Percentiles rank a stretch among this genome's conserved stretches.
Evolutionary conservation across 306 rosid genomes (phyloP).

Genomic region (Vigna reflexopilosa): DNA sequence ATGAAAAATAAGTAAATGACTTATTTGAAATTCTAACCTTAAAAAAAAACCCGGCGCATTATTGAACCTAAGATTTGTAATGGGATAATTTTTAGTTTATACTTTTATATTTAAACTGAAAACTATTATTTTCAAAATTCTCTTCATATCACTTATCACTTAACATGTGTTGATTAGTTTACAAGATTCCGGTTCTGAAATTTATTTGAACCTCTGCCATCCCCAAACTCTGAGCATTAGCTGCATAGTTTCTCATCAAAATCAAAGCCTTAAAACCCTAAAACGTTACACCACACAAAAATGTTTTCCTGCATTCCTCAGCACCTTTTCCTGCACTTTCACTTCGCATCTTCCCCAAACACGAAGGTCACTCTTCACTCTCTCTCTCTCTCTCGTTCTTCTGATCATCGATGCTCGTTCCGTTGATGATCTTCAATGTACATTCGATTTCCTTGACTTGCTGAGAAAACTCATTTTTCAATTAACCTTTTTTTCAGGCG

Average conservation of each 20-base stretch:
- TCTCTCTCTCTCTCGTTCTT: slow-evolving; percentile 7
- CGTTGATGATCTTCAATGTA: not conserved
- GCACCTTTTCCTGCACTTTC: slow-evolving; percentile 45
- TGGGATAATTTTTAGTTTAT: too few species aligned
- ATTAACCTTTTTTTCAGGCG: slow-evolving; percentile 26
- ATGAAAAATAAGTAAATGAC: too few species aligned
- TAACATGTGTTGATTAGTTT: too few species aligned
- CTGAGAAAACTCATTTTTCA: not conserved
- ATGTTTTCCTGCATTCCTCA: slow-evolving; percentile 59
- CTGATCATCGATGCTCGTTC: not conserved
- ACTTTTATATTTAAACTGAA: too few species aligned
- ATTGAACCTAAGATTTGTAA: too few species aligned
- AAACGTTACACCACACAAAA: not conserved
- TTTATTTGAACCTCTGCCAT: too few species aligned
- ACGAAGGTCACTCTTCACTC: slow-evolving; percentile 44
- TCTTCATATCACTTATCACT: too few species aligned
- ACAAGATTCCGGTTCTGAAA: too few species aligned
- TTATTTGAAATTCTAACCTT: too few species aligned
- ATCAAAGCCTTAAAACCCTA: slow-evolving; percentile 14
- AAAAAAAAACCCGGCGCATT: too few species aligned
- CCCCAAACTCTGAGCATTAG: too few species aligned
- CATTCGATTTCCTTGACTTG: not conserved
- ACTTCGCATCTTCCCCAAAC: slow-evolving; percentile 36
- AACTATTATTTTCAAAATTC: too few species aligned
- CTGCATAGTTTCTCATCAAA: not conserved